Evolutionary conservation across 495 filamentous ascomycete species (phyloP).

Genomic region (Aspergillus heteromorphus): DNA sequence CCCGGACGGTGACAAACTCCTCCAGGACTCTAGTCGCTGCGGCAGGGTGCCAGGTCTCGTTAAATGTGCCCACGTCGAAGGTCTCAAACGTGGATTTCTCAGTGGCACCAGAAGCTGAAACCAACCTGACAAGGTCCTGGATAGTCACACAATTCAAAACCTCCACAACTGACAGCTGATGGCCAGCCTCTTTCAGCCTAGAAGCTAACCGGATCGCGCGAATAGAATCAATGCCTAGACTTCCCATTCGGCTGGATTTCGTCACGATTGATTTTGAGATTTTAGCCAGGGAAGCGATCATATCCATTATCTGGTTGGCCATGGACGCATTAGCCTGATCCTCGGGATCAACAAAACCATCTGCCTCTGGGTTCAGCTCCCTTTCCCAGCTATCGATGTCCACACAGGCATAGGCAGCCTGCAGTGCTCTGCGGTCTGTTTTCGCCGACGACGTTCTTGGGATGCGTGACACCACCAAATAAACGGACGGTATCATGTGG

Average conservation of each 20-base stretch:
- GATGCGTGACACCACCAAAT: slow-evolving; percentile 23
- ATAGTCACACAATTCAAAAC: slow-evolving; percentile 24
- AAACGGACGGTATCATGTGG: slow-evolving; percentile 33
- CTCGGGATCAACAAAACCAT: background rate
- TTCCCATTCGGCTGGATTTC: slow-evolving; percentile 20
- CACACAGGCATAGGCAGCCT: slow-evolving; percentile 21
- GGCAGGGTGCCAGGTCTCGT: slow-evolving; percentile 13
- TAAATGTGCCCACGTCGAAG: slow-evolving; percentile 24
- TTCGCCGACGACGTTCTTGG: slow-evolving; percentile 32
- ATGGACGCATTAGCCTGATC: background rate
- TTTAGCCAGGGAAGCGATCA: slow-evolving; percentile 21
- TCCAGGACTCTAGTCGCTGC: slow-evolving; percentile 12
- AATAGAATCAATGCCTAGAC: slow-evolving; percentile 33
- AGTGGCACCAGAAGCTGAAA: background rate
- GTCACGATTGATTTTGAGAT: slow-evolving; percentile 19
- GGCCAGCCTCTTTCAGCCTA: slow-evolving; percentile 22
- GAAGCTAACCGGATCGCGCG: slow-evolving; percentile 27
- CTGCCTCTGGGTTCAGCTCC: slow-evolving; percentile 15
- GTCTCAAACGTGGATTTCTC: background rate
- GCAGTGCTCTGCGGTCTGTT: slow-evolving; percentile 25
- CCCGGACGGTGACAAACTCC: slow-evolving; percentile 12
- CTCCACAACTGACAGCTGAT: slow-evolving; percentile 22
- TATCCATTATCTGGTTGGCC: slow-evolving; percentile 15
- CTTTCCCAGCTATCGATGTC: slow-evolving; percentile 29
- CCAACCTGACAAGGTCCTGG: slow-evolving; percentile 19